Evolutionary conservation across 768 basidiomycete genomes (phyloP).

Genomic region (Flagelloscypha sp.): DNA sequence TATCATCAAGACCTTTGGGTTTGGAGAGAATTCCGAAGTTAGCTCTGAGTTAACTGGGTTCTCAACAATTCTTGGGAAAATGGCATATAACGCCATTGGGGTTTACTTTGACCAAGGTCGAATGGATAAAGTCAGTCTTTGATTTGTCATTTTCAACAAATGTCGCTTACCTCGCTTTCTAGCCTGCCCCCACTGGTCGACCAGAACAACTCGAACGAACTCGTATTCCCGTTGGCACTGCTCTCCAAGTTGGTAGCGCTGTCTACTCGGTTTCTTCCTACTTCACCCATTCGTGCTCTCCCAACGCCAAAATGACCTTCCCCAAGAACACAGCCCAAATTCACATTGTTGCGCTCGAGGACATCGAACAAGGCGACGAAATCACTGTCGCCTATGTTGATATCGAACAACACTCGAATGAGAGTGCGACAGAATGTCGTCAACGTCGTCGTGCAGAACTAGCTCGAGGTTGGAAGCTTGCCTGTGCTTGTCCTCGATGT

Average conservation of each 20-base stretch:
- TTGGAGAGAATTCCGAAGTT: too few relatives aligned
- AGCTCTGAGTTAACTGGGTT: too few relatives aligned
- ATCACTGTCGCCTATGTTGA: conserved; percentile 74
- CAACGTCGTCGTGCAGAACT: conserved; percentile 64
- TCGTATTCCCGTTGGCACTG: conserved; percentile 69
- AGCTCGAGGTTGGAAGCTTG: conserved; percentile 75
- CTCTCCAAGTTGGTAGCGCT: conserved; percentile 67
- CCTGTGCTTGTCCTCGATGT: conserved; percentile 66
- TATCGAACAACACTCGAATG: conserved; percentile 44
- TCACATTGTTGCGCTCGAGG: conserved; percentile 55
- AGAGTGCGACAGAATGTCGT: conserved; percentile 47
- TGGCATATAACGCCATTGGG: conserved; percentile 73
- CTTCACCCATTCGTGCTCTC: conserved; percentile 68
- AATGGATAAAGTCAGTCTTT: conserved; percentile 52
- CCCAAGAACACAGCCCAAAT: conserved; percentile 58
- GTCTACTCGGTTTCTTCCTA: conserved; percentile 75
- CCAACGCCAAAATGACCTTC: conserved; percentile 60
- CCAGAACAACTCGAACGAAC: conserved; percentile 70
- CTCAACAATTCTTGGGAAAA: conserved; percentile 58
- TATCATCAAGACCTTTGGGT: too few relatives aligned
- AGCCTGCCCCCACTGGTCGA: conserved; percentile 47
- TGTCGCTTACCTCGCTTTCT: conserved; percentile 1
- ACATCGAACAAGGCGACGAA: conserved; percentile 69
- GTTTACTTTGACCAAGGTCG: conserved; percentile 60
- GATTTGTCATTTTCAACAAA: conserved; percentile 4